Evolutionary conservation across 257 asterid genomes (phyloP), one percentile per base, ranked within the genome.

Genomic region (Gentiana dahurica): DNA sequence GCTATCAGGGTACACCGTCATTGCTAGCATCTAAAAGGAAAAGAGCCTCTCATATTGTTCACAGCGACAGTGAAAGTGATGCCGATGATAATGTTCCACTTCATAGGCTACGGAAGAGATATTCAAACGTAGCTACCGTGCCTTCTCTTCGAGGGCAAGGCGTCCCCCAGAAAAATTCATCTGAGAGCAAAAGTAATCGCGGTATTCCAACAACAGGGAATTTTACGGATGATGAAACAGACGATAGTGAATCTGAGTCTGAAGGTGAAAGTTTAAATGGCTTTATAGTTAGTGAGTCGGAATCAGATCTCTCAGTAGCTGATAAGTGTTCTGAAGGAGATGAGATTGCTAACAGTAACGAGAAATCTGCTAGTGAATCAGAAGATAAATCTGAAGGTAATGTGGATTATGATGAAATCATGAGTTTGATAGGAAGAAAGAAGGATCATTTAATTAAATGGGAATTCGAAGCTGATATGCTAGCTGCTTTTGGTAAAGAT

Each of bases 401-500:
- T 49, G 11, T 62, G 68, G 69, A 37, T 48, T 85, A 74, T 54
- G 54, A 53, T 57, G 74, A 77, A 56, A 73, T 86, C 57, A 78
- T 86, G 12, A 71, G 81, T 24, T 44, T 62, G 64, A 55, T 82
- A 10, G 67, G 80, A 68, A 76, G 95, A 79, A 71, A 39, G 59
- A 74, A 79, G 65, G 71, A 71, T 53, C 76, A 60, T 36, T 74
- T 70, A 41, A 33, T 43, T 65, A 68, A 69, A 63, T 86, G 92
- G 92, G 79, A 65, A 34, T 82, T 63, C 46, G 80, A 82, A 73
- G 79, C 83, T 43, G 92, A 80, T 49, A 76, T 86, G 92, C 81
- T 75, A 62, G 82, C 89, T 65, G 95, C 75, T 57, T 67, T 80
- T 41, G 85, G 76, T 36, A 78, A 78, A 63, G 70, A 53, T 15